Conservation (phyloP, 1,139 yeast genomes). For the Suhomyces wounanorum region DNA sequence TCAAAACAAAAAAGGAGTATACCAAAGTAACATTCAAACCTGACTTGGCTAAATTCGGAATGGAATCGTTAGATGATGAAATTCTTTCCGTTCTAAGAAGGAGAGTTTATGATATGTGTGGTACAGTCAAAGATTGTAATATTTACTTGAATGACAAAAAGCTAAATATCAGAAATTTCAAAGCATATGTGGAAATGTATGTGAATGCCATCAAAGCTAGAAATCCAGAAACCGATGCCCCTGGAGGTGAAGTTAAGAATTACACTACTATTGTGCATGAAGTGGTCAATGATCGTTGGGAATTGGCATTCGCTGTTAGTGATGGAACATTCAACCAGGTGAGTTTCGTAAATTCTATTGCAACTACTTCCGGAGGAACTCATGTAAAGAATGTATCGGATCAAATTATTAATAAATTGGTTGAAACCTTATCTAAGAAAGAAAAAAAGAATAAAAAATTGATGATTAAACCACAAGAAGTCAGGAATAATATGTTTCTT, state of each 20-base stretch:
- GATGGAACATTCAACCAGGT: slow-evolving; percentile 92
- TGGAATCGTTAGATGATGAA: slow-evolving; percentile 81
- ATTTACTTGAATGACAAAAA: slow-evolving; percentile 78
- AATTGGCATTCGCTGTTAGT: slow-evolving; percentile 90
- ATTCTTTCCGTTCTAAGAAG: slow-evolving; percentile 81
- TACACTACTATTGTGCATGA: slow-evolving; percentile 73
- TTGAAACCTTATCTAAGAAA: slow-evolving; percentile 67
- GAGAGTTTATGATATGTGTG: slow-evolving; percentile 95
- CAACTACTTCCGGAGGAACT: slow-evolving; percentile 97
- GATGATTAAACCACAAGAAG: slow-evolving; percentile 83
- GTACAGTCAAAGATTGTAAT: slow-evolving; percentile 84
- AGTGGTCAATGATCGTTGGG: slow-evolving; percentile 79
- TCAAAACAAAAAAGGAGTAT: slow-evolving; percentile 68
- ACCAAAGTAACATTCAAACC: slow-evolving; percentile 91
- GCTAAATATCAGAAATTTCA: slow-evolving; percentile 72
- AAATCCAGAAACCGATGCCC: slow-evolving; percentile 29
- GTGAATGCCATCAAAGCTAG: slow-evolving; percentile 62
- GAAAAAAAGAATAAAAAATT: slow-evolving; percentile 74
- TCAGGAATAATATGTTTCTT: slow-evolving; percentile 84
- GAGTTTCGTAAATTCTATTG: slow-evolving; percentile 95
- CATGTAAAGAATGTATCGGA: slow-evolving; percentile 88
- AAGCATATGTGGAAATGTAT: slow-evolving; percentile 86
- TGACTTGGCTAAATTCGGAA: slow-evolving; percentile 79
- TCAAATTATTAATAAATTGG: slow-evolving; percentile 69
- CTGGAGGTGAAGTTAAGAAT: slow-evolving; percentile 33